Evolutionary conservation across 2,329 filamentous ascomycete species (phyloP).

Genomic region (Diaporthe nobilis): DNA sequence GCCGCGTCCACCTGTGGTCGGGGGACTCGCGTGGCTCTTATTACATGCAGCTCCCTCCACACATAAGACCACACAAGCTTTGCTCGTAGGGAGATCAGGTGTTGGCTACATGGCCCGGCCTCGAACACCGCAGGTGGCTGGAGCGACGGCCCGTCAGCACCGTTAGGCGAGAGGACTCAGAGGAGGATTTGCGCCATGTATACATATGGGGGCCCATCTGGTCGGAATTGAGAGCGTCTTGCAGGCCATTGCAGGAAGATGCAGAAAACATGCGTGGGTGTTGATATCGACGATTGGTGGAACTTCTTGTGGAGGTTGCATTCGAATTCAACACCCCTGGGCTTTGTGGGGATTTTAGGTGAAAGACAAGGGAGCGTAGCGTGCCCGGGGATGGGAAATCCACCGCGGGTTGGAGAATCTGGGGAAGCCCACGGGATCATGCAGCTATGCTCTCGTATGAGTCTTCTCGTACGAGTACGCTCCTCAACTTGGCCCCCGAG

Average conservation of each 20-base stretch:
- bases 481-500: background rate
- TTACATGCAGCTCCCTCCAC: conserved; percentile 16
- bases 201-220: conserved; percentile 17
- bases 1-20: background rate
- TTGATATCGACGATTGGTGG: conserved; percentile 39
- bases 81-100: background rate
- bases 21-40: conserved; percentile 35
- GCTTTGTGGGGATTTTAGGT: conserved; percentile 33
- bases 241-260: conserved; percentile 1
- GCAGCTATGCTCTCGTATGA: conserved; percentile 20
- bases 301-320: conserved; percentile 33
- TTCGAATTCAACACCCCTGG: conserved; percentile 5
- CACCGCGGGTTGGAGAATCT: conserved; percentile 37
- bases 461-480: background rate
- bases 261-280: conserved; percentile 4
- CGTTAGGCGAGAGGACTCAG: conserved; percentile 16
- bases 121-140: conserved; percentile 30
- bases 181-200: conserved; percentile 4
- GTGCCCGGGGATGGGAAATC: background rate
- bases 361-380: background rate
- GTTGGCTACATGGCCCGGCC: background rate
- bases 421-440: conserved; percentile 32
- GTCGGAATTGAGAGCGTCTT: background rate
- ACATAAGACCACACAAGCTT: background rate
- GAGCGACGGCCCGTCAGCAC: conserved; percentile 37